A percentile compares a stretch with the other conserved stretches of the same genome.
Conservation (phyloP, 805 yeast species). For the Scheffersomyces spartinae region DNA sequence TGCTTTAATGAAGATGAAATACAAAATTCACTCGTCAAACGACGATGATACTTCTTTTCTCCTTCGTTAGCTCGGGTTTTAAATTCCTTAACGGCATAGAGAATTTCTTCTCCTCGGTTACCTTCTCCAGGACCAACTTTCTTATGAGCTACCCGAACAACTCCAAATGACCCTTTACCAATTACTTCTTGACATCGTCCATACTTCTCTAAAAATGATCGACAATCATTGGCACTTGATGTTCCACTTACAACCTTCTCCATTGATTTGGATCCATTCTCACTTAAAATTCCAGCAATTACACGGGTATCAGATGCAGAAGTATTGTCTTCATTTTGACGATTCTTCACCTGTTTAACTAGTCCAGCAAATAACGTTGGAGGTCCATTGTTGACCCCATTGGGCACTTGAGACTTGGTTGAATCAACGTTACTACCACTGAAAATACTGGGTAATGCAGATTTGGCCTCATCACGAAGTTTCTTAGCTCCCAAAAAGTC, state of each 20-base stretch:
- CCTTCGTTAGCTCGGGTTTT: slow-evolving; percentile 49
- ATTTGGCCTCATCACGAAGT: slow-evolving; percentile 56
- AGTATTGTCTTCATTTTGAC: slow-evolving; percentile 1
- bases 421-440: slow-evolving; percentile 7
- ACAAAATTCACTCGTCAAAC: slow-evolving; percentile 75
- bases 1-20: slow-evolving; percentile 72
- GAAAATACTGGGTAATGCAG: slow-evolving; percentile 61
- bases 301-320: no score
- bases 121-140: slow-evolving; percentile 17
- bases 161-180: slow-evolving; percentile 92
- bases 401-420: slow-evolving; percentile 1
- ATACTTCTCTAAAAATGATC: slow-evolving; percentile 75
- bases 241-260: no score
- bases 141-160: slow-evolving; percentile 80
- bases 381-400: slow-evolving; percentile 28
- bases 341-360: slow-evolving; percentile 43
- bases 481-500: slow-evolving; percentile 67
- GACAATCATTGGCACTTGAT: slow-evolving; percentile 18
- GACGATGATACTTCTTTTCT: slow-evolving; percentile 54
- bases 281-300: no score
- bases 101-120: slow-evolving; percentile 28
- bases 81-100: slow-evolving; percentile 86
- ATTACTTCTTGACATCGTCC: slow-evolving; percentile 92
- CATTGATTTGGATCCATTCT: slow-evolving; percentile 1
- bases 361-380: slow-evolving; percentile 65